Base-by-base conservation (phyloP, 495 filamentous ascomycete species). In the Penicillium lividum region DNA sequence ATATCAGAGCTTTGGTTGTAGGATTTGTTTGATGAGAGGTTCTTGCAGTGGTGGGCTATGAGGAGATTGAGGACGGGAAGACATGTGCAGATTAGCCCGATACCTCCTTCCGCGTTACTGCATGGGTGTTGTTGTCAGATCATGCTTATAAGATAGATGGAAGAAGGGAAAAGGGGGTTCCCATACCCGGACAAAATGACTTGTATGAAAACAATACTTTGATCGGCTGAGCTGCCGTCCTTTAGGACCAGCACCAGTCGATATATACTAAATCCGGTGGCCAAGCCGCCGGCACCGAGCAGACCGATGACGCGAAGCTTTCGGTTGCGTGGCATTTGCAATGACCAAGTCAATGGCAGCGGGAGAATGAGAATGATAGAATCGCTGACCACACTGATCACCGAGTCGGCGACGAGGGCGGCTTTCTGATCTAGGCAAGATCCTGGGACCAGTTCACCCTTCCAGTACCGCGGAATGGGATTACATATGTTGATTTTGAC, bases 321-420 rank as follows among this genome's bases (percentile, higher is more conserved):
- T 57, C 72, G 72, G 51, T 68, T 74, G 5, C 66, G 59, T 13
- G 73, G 69, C 76, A 82, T 79, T 56, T 81, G 74, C 47, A 82
- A 58, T 3, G 73, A 74, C 73, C 75, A 77, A 0, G 76, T 75
- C 60, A 82, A 62, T 3, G 79, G 79, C 25, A 81, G 48, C 0
- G 79, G 79, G 10, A 79, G 61, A 8, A 77, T 28, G 1, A 82
- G 68, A 38, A 82, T 80, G 34, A 75, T 70, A 3, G 77, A 54
- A 59, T 82, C 79, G 43, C 70, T 74, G 9, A 77, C 66, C 6
- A 79, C 68, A 59, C 75, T 80, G 44, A 82, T 76, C 16, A 77
- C 75, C 0, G 77, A 74, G 55, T 80, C 77, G 59, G 78, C 79
- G 15, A 78, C 70, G 7, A 80, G 63, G n/a, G 78, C 70, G 0